phyloP scores from a whole-genome alignment of 805 yeast genomes.

The Candida insectorum region DNA sequence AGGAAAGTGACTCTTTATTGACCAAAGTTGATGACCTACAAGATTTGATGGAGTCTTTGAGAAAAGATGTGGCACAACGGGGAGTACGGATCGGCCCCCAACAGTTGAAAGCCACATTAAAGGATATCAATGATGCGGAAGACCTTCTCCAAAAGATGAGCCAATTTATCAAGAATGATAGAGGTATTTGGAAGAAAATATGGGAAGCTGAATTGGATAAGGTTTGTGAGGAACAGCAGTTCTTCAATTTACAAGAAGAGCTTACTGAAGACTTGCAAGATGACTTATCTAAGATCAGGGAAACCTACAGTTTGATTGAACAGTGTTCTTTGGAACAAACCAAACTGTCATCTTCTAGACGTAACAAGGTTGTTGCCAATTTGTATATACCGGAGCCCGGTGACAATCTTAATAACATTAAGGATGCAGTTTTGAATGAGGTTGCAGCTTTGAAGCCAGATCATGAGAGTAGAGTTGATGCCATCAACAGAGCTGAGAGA shows the following conservation, averaged over 20 bases:
- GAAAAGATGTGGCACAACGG: conserved; percentile 88
- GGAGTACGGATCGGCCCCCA: conserved; percentile 79
- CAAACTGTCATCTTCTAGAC: conserved; percentile 49
- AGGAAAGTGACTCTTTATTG: conserved; percentile 69
- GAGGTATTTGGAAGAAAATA: conserved; percentile 80
- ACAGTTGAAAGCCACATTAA: conserved; percentile 62
- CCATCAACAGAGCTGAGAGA: conserved; percentile 83
- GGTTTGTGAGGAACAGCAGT: conserved; percentile 92
- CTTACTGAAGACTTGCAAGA: conserved; percentile 73
- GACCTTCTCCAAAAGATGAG: conserved; percentile 50
- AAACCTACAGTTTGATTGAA: conserved; percentile 78
- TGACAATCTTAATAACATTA: conserved; percentile 51
- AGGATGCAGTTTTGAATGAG: conserved; percentile 78
- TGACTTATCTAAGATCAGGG: conserved; percentile 75
- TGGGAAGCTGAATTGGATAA: conserved; percentile 91
- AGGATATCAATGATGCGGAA: conserved; percentile 62
- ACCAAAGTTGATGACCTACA: conserved; percentile 87
- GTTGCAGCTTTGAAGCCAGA: conserved; percentile 79
- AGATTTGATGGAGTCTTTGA: conserved; percentile 82
- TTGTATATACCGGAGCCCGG: conserved; percentile 57
- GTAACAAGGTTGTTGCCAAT: conserved; percentile 36
- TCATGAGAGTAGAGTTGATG: conserved; percentile 81
- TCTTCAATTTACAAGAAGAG: conserved; percentile 85
- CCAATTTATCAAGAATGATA: conserved; percentile 64
- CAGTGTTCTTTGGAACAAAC: conserved; percentile 76